Conservation (phyloP, 495 filamentous ascomycete species). For the Lasiosphaeria miniovina region DNA sequence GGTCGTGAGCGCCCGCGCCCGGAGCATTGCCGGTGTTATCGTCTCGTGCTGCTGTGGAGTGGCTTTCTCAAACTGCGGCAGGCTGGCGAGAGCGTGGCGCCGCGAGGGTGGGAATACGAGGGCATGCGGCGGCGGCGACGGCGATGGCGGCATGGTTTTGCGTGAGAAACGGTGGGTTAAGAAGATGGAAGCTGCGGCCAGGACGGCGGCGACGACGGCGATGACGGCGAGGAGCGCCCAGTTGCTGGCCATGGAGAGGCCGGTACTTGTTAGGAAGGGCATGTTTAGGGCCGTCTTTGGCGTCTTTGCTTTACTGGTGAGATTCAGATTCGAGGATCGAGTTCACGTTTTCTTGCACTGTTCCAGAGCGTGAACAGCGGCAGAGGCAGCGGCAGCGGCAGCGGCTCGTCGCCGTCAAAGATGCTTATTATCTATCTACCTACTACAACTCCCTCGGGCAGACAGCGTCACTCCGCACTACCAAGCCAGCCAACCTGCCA, state of each 20-base stretch:
- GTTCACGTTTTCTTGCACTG: too few species aligned
- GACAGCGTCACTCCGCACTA: too few species aligned
- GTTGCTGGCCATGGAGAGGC: neutral
- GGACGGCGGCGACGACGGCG: neutral
- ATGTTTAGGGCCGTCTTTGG: neutral
- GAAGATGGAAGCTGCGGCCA: neutral
- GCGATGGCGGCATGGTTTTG: neutral
- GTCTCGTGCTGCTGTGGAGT: neutral
- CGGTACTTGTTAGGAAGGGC: neutral
- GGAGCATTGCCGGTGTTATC: slow-evolving; percentile 12
- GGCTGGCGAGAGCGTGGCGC: slow-evolving; percentile 40
- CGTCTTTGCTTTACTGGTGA: too few species aligned
- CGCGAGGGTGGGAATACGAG: slow-evolving; percentile 28
- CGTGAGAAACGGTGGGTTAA: neutral
- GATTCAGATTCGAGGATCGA: too few species aligned
- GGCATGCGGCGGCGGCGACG: slow-evolving; percentile 17
- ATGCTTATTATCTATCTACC: too few species aligned
- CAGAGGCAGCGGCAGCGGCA: too few species aligned
- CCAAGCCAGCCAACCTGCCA: too few species aligned
- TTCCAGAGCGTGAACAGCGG: too few species aligned
- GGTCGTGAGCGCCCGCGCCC: slow-evolving; percentile 16
- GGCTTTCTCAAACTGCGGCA: slow-evolving; percentile 15
- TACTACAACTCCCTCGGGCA: too few species aligned
- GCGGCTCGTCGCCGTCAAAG: too few species aligned
- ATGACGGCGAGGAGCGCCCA: neutral